phyloP scores from a whole-genome alignment of 768 basidiomycete species.

The Lentinula aciculospora region DNA sequence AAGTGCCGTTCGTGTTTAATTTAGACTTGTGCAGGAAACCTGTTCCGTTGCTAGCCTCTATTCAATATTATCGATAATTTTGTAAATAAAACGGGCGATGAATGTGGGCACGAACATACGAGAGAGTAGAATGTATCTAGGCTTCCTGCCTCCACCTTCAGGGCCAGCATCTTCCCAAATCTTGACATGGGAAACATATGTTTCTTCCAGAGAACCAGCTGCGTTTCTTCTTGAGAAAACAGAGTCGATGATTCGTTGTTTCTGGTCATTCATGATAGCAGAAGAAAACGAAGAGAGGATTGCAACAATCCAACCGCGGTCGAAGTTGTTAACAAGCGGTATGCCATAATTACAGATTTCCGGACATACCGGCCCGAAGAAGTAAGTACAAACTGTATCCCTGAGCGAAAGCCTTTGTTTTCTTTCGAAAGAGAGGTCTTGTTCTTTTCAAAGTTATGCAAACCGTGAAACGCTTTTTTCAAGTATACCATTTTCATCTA shows the following conservation, averaged over 20 bases:
- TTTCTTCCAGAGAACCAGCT: conserved; percentile 61
- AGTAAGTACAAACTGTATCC: neutral
- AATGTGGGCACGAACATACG: conserved; percentile 47
- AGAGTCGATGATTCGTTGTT: conserved; percentile 72
- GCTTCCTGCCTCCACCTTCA: conserved; percentile 71
- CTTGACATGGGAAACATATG: conserved; percentile 85
- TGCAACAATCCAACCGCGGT: neutral
- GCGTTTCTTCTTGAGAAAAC: conserved; percentile 75
- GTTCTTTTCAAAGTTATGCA: neutral
- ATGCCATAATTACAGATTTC: neutral
- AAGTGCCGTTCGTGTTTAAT: conserved; percentile 88
- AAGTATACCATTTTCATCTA: neutral
- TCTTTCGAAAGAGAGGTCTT: neutral
- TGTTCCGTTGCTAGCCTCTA: conserved; percentile 56
- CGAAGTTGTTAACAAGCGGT: neutral
- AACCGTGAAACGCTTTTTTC: neutral
- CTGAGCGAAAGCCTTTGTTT: neutral
- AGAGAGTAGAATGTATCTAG: conserved; percentile 86
- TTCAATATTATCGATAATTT: neutral
- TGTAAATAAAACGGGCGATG: neutral
- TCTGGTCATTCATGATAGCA: conserved; percentile 38
- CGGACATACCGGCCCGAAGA: neutral
- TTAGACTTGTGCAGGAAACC: conserved; percentile 95
- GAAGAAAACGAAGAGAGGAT: conserved; percentile 7
- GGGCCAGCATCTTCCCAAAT: conserved; percentile 83